Evolutionary conservation across 495 filamentous ascomycete genomes (phyloP).

Genomic region (Neurospora africana): DNA sequence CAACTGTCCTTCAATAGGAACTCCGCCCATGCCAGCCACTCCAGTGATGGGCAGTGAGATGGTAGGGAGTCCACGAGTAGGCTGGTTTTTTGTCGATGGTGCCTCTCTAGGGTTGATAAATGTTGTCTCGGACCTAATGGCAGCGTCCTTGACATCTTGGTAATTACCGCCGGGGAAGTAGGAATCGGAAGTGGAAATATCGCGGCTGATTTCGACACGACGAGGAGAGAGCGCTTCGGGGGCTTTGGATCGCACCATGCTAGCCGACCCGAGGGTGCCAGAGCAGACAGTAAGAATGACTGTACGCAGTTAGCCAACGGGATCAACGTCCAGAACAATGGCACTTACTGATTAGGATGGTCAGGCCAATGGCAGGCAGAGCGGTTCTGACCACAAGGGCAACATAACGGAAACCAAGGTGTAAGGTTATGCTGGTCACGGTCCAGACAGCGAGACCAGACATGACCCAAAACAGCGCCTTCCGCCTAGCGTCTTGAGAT

Average conservation of each 20-base stretch:
- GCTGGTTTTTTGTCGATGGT: constrained; percentile 17
- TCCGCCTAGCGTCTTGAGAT: constrained; percentile 16
- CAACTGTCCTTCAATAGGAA: constrained; percentile 11
- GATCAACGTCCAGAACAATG: neutral
- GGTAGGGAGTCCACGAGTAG: constrained; percentile 5
- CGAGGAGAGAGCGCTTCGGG: constrained; percentile 24
- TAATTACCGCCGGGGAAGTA: constrained; percentile 35
- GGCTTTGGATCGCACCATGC: constrained; percentile 7
- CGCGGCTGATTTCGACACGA: constrained; percentile 23
- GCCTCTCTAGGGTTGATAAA: constrained; percentile 25
- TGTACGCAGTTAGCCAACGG: constrained; percentile 6
- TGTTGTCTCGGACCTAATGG: constrained; percentile 26
- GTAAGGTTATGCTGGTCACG: constrained; percentile 37
- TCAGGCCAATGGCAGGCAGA: constrained; percentile 38
- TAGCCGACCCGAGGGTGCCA: constrained; percentile 10
- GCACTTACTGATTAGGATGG: constrained; percentile 38
- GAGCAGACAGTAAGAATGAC: constrained; percentile 20
- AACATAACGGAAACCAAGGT: constrained; percentile 33
- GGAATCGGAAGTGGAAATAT: constrained; percentile 33
- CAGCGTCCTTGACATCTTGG: constrained; percentile 34
- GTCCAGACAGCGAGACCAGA: constrained; percentile 39
- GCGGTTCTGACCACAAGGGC: constrained; percentile 35
- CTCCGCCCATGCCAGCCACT: constrained; percentile 8
- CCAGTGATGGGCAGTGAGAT: constrained; percentile 16
- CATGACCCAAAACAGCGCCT: constrained; percentile 29